A percentile compares a stretch with the other conserved stretches of the same genome.
These are phyloP conservation scores for Leishmania tarentolae DNA, from an alignment of 208 protist genomes.

Conservation along the genomic window DNA sequence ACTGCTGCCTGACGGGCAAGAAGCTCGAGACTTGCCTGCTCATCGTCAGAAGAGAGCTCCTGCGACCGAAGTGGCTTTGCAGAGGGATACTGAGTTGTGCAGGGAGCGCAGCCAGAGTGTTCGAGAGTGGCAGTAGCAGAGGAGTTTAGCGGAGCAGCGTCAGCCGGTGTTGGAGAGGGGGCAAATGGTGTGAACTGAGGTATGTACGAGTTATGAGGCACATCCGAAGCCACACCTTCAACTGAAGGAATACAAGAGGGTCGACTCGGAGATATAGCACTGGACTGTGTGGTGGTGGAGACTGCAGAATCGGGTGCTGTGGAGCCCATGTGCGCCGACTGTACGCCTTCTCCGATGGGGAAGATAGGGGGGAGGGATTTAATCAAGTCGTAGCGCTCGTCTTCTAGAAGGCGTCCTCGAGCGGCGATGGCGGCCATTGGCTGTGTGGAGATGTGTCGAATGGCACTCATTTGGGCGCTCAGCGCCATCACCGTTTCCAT, in stretches of 20 bases:
- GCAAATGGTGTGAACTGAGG: not conserved
- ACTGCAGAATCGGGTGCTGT: not conserved
- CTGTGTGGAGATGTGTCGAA: conserved; percentile 28
- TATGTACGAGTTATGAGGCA: not conserved
- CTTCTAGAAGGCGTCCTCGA: conserved; percentile 45
- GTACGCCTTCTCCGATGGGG: not conserved
- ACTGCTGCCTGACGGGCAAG: conserved; percentile 15
- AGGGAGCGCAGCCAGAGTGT: too few relatives aligned
- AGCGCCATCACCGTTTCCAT: conserved; percentile 4
- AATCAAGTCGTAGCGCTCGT: conserved; percentile 63
- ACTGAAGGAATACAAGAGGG: not conserved
- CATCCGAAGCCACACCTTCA: not conserved
- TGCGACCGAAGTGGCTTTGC: not conserved
- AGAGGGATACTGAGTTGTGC: not conserved
- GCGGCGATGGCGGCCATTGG: conserved; percentile 48
- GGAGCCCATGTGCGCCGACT: not conserved
- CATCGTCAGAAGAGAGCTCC: too few relatives aligned
- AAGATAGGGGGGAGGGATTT: conserved; percentile 5
- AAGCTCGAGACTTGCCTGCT: conserved; percentile 12
- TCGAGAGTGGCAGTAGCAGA: not conserved
- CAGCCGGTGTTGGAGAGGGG: not conserved
- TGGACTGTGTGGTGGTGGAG: not conserved
- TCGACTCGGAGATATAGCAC: too few relatives aligned
- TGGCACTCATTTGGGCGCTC: conserved; percentile 34
- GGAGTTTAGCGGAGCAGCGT: not conserved